Percentiles rank a stretch among this genome's conserved stretches.
These are phyloP conservation scores for Sarcodon aspratus DNA, from an alignment of 768 basidiomycete species.

Conservation along the genomic window DNA sequence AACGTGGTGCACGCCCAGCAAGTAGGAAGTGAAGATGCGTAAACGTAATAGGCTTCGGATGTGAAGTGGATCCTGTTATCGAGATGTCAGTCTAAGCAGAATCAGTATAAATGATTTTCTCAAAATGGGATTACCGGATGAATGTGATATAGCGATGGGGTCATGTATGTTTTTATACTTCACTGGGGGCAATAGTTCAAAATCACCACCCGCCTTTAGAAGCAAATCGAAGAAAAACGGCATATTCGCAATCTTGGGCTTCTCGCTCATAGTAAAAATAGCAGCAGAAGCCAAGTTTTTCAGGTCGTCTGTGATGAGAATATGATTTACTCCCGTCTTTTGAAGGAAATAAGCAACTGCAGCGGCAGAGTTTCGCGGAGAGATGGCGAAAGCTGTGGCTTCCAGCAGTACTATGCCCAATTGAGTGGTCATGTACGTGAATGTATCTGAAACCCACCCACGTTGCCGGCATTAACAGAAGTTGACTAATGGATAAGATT, in stretches of 20 bases:
- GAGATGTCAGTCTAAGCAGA: neutral
- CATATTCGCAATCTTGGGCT: conserved; percentile 3
- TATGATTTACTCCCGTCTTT: conserved; percentile 10
- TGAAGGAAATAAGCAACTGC: conserved; percentile 24
- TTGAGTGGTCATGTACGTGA: conserved; percentile 8
- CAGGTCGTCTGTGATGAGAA: conserved; percentile 13
- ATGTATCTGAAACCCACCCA: conserved; percentile 15
- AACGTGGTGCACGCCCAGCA: neutral
- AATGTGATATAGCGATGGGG: conserved; percentile 6
- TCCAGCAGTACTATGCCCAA: conserved; percentile 1
- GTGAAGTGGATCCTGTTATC: conserved; percentile 16
- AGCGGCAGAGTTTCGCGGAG: conserved; percentile 20
- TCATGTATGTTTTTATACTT: neutral
- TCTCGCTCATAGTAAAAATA: conserved; percentile 1
- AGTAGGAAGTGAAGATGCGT: conserved; percentile 5
- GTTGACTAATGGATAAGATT: neutral
- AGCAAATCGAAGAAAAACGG: conserved; percentile 10
- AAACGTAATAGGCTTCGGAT: conserved; percentile 16
- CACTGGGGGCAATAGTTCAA: neutral
- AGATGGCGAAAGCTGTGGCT: conserved; percentile 20
- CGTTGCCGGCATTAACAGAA: neutral
- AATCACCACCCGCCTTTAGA: conserved; percentile 1
- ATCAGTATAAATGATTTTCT: neutral
- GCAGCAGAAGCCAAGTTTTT: conserved; percentile 10
- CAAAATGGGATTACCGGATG: conserved; percentile 7